A percentile compares a stretch with the other conserved stretches of the same genome.
Evolutionary conservation across 2,329 filamentous ascomycete genomes (phyloP).

Genomic region (Didymella glomerata): DNA sequence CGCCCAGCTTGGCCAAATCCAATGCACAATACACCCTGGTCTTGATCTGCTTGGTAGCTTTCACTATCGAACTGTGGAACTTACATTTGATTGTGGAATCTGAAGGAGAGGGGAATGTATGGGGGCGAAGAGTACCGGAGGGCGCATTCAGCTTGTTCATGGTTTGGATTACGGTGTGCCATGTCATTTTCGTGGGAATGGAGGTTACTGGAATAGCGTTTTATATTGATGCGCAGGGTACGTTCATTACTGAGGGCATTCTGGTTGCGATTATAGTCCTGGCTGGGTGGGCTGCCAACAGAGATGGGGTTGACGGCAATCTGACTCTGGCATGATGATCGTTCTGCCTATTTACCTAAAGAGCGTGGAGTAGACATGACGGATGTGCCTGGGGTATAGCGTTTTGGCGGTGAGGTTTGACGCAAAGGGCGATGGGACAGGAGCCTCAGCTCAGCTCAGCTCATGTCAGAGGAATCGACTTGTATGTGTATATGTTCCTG

Average conservation of each 20-base stretch:
- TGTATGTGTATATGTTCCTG: too few relatives aligned
- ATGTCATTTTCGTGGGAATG: background rate
- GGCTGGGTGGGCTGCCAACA: background rate
- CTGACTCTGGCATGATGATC: background rate
- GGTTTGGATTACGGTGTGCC: background rate
- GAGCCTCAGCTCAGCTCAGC: too few relatives aligned
- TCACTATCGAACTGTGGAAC: conserved; percentile 1
- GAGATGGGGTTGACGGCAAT: background rate
- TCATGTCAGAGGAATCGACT: too few relatives aligned
- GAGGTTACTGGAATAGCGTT: background rate
- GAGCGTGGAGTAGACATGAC: background rate
- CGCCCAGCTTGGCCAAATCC: too few relatives aligned
- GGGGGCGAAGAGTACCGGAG: background rate
- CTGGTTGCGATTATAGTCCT: background rate
- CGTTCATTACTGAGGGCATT: background rate
- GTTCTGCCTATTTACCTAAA: background rate
- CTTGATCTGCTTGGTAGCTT: background rate
- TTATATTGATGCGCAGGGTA: background rate
- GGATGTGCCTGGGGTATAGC: background rate
- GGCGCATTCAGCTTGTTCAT: background rate
- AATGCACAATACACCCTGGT: background rate
- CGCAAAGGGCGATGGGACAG: too few relatives aligned
- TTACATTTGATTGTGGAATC: conserved; percentile 1
- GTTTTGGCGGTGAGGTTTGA: background rate
- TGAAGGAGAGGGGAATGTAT: background rate